Conservation (phyloP, 1,139 yeast genomes). For the Diutina ranongensis region DNA sequence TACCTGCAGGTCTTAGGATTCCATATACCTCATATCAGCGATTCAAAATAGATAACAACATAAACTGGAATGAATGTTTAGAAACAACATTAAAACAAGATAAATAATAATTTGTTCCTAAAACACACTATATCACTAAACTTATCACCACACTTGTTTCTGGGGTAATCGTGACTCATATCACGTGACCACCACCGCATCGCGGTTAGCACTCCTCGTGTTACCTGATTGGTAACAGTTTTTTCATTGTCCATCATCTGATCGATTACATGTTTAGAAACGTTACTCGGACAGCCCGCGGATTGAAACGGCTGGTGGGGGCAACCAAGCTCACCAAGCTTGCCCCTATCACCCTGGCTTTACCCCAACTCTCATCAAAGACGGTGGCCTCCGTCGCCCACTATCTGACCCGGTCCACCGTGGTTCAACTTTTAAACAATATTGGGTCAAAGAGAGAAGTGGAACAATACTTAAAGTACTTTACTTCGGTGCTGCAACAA, state of each 20-base stretch:
- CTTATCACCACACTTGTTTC: too few species aligned
- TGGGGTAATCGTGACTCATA: neutral
- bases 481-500: conserved; percentile 90
- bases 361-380: neutral
- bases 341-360: neutral
- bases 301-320: conserved; percentile 5
- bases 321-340: neutral
- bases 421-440: conserved; percentile 84
- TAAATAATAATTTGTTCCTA: too few species aligned
- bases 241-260: neutral
- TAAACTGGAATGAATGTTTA: too few species aligned
- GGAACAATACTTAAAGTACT: conserved; percentile 90
- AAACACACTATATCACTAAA: too few species aligned
- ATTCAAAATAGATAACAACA: too few species aligned
- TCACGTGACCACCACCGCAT: conserved; percentile 1
- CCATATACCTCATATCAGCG: too few species aligned
- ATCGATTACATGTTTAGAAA: neutral
- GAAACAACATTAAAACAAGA: too few species aligned
- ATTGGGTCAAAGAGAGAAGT: conserved; percentile 97
- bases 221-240: conserved; percentile 2
- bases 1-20: too few species aligned
- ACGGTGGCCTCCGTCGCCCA: conserved; percentile 6
- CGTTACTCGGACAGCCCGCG: neutral
- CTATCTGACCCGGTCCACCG: conserved; percentile 79
- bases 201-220: neutral